Conservation (phyloP, 2,329 filamentous ascomycete species). For the Fusarium sp. region DNA sequence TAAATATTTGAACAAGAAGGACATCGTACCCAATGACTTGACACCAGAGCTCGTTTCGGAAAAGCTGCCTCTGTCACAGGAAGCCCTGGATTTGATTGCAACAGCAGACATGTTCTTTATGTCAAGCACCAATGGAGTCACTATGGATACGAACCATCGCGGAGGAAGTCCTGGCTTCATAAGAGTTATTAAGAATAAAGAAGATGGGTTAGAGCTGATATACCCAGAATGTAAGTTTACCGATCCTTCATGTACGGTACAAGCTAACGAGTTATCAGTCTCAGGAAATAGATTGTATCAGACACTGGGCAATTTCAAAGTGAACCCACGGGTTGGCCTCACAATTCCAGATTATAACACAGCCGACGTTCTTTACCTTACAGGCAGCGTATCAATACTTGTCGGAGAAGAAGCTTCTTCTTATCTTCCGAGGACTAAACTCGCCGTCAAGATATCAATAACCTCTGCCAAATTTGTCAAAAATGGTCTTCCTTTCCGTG, state of each 20-base stretch:
- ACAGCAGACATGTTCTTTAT: conserved; percentile 83
- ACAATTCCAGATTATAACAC: conserved; percentile 79
- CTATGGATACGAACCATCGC: conserved; percentile 88
- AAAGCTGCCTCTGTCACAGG: conserved; percentile 57
- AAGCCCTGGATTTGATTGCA: conserved; percentile 68
- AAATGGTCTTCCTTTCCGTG: conserved; percentile 75
- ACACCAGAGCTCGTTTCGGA: conserved; percentile 61
- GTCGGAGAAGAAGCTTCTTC: conserved; percentile 70
- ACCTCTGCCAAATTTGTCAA: conserved; percentile 70
- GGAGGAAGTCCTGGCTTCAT: conserved; percentile 81
- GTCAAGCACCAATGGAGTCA: conserved; percentile 70
- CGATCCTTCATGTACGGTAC: not conserved
- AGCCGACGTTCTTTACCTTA: conserved; percentile 79
- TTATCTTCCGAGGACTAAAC: conserved; percentile 75
- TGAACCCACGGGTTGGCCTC: conserved; percentile 75
- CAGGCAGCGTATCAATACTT: conserved; percentile 75
- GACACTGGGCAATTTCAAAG: conserved; percentile 79
- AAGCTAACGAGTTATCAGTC: conserved; percentile 50
- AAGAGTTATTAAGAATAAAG: conserved; percentile 70
- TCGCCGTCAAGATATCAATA: conserved; percentile 77
- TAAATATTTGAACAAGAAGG: conserved; percentile 85
- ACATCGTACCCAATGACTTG: conserved; percentile 61
- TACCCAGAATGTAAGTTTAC: conserved; percentile 76
- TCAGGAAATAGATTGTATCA: conserved; percentile 88
- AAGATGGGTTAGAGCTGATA: conserved; percentile 62